These are phyloP conservation scores for Zymoseptoria passerinii DNA, from an alignment of 2,329 filamentous ascomycete genomes.

Conservation along the genomic window DNA sequence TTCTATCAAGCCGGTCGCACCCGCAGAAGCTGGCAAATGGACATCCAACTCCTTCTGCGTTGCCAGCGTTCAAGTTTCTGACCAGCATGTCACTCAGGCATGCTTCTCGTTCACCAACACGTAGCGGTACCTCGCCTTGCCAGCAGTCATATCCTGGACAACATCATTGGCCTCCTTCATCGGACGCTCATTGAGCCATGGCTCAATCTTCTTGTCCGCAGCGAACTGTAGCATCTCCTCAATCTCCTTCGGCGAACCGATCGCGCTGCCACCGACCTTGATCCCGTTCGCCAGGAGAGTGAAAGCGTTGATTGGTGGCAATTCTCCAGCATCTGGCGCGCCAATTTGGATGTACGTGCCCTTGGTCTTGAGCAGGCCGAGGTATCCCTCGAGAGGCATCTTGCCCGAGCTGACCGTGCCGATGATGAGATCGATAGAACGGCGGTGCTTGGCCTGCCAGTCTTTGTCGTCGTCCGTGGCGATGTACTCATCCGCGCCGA, in stretches of 20 bases:
- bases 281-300: conserved; percentile 49
- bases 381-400: conserved; percentile 58
- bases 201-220: conserved; percentile 48
- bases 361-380: conserved; percentile 49
- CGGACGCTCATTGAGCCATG: conserved; percentile 53
- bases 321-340: conserved; percentile 49
- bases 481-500: conserved; percentile 53
- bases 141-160: conserved; percentile 48
- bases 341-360: conserved; percentile 60
- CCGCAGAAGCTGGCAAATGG: no score
- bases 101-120: conserved; percentile 22
- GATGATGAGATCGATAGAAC: conserved; percentile 50
- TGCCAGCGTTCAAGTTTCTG: no score
- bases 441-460: conserved; percentile 49
- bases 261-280: conserved; percentile 36
- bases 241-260: conserved; percentile 50
- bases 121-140: conserved; percentile 41
- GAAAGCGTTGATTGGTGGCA: conserved; percentile 49
- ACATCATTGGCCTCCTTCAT: conserved; percentile 53
- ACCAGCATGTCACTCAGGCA: no score
- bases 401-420: conserved; percentile 49
- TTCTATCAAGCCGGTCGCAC: no score
- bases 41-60: no score
- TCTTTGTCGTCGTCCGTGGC: conserved; percentile 50
- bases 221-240: conserved; percentile 53